These are phyloP conservation scores for Geosmithia flava DNA, from an alignment of 2,329 filamentous ascomycete species.

Conservation along the genomic window DNA sequence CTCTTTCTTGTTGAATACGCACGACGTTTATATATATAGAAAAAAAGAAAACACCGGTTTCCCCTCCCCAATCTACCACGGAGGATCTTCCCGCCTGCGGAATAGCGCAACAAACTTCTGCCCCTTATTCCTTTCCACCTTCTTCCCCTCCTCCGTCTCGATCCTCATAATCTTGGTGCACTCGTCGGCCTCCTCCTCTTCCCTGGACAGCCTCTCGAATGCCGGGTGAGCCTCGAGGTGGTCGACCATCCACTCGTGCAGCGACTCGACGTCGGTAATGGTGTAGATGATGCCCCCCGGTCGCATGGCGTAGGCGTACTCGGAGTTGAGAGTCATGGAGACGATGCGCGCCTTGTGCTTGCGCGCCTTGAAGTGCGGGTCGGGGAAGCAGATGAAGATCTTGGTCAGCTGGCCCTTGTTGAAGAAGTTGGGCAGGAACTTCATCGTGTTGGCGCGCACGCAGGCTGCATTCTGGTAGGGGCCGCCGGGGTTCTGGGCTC, in stretches of 20 bases:
- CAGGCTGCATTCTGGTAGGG: slow-evolving; percentile 80
- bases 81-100: slow-evolving; percentile 65
- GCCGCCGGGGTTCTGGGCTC: slow-evolving; percentile 45
- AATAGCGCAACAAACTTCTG: slow-evolving; percentile 88
- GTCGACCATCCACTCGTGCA: slow-evolving; percentile 86
- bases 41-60: neutral
- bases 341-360: slow-evolving; percentile 98
- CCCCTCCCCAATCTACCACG: slow-evolving; percentile 40
- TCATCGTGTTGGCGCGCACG: slow-evolving; percentile 93
- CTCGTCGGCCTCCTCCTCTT: slow-evolving; percentile 55
- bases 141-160: slow-evolving; percentile 95
- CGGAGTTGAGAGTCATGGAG: slow-evolving; percentile 73
- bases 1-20: neutral
- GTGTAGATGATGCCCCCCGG: slow-evolving; percentile 87
- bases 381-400: slow-evolving; percentile 96
- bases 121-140: slow-evolving; percentile 82
- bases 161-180: slow-evolving; percentile 60
- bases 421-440: slow-evolving; percentile 99
- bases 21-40: neutral
- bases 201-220: slow-evolving; percentile 62
- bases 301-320: slow-evolving; percentile 79
- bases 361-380: slow-evolving; percentile 93
- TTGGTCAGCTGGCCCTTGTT: slow-evolving; percentile 66
- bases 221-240: slow-evolving; percentile 69
- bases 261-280: slow-evolving; percentile 91